Evolutionary conservation across 768 basidiomycete genomes (phyloP).

Genomic region (Rossbeevera mucosa): DNA sequence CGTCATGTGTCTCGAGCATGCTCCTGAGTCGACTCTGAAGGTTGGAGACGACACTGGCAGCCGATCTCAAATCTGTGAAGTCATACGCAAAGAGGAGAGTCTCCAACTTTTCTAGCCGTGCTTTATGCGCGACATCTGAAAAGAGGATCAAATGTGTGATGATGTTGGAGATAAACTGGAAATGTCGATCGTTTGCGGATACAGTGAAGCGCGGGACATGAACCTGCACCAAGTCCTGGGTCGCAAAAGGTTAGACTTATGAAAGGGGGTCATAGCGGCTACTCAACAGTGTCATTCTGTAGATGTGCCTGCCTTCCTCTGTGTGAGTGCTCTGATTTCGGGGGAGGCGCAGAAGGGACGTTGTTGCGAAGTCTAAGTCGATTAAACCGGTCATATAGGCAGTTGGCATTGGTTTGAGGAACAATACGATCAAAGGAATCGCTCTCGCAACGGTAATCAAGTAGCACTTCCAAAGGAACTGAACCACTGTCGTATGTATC

Average conservation of each 20-base stretch:
- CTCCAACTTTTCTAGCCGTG: conserved; percentile 72
- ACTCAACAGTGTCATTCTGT: conserved; percentile 58
- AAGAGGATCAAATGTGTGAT: conserved; percentile 87
- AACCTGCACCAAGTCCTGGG: conserved; percentile 75
- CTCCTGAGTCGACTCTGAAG: conserved; percentile 71
- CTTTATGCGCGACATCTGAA: conserved; percentile 80
- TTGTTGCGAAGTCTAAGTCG: conserved; percentile 77
- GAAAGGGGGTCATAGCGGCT: not conserved
- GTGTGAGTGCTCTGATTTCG: conserved; percentile 35
- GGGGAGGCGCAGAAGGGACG: conserved; percentile 47
- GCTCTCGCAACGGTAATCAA: conserved; percentile 81
- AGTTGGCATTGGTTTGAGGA: conserved; percentile 78
- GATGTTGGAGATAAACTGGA: conserved; percentile 79
- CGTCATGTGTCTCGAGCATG: conserved; percentile 49
- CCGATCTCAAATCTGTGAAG: conserved; percentile 70
- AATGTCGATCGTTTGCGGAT: conserved; percentile 77
- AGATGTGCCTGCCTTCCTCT: conserved; percentile 41
- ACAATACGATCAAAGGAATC: conserved; percentile 84
- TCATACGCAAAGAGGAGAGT: conserved; percentile 84
- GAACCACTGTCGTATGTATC: conserved; percentile 43
- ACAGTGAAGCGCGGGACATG: conserved; percentile 85
- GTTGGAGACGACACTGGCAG: conserved; percentile 64
- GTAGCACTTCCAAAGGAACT: conserved; percentile 86
- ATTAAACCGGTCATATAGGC: conserved; percentile 95
- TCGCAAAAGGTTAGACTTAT: conserved; percentile 10